A percentile compares a stretch with the other conserved stretches of the same genome.
These are phyloP conservation scores for Aspergillus carbonarius DNA, from an alignment of 2,329 filamentous ascomycete species.

Conservation along the genomic window DNA sequence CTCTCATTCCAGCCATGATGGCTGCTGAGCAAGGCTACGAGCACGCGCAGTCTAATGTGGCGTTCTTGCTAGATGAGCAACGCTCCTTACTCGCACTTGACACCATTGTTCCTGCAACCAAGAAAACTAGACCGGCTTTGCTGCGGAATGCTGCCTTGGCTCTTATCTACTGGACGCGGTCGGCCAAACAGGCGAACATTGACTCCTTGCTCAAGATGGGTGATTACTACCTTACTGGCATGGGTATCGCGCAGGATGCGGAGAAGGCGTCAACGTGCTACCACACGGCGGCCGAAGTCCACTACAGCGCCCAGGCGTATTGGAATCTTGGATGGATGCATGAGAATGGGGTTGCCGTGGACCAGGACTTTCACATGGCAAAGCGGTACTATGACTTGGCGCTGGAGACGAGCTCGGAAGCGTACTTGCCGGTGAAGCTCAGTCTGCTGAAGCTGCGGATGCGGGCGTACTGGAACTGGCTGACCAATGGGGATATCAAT, in stretches of 20 bases:
- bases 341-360: slow-evolving; percentile 88
- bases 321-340: slow-evolving; percentile 99
- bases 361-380: slow-evolving; percentile 94
- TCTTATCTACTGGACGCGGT: slow-evolving; percentile 91
- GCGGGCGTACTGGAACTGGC: slow-evolving; percentile 89
- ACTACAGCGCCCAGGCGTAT: slow-evolving; percentile 89
- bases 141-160: slow-evolving; percentile 65
- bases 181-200: slow-evolving; percentile 87
- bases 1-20: slow-evolving; percentile 78
- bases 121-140: slow-evolving; percentile 44
- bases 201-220: slow-evolving; percentile 97
- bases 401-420: slow-evolving; percentile 85
- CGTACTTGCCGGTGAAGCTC: slow-evolving; percentile 87
- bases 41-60: slow-evolving; percentile 83
- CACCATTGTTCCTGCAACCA: slow-evolving; percentile 50
- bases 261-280: slow-evolving; percentile 94
- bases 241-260: slow-evolving; percentile 69
- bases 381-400: slow-evolving; percentile 96
- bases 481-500: slow-evolving; percentile 88
- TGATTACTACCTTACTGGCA: slow-evolving; percentile 87
- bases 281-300: slow-evolving; percentile 83
- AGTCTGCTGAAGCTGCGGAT: slow-evolving; percentile 81
- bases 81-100: slow-evolving; percentile 61
- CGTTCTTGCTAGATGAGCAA: slow-evolving; percentile 76
- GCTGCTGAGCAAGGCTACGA: slow-evolving; percentile 93